phyloP scores from a whole-genome alignment of 2,329 filamentous ascomycete species.

The Didymella lethalis region DNA sequence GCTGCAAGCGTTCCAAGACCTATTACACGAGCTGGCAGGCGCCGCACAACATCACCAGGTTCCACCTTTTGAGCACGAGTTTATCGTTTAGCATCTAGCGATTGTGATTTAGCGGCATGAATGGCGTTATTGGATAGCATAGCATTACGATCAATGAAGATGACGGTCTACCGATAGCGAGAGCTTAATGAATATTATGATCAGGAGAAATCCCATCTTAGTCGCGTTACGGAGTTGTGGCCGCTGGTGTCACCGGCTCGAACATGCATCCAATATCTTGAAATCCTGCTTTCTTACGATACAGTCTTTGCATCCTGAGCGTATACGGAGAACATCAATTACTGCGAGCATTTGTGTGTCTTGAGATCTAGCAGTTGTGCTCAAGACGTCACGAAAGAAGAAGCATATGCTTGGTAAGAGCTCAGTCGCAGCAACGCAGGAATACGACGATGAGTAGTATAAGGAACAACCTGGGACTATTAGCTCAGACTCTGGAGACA shows the following conservation, averaged over 20 bases:
- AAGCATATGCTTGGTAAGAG: conserved; percentile 3
- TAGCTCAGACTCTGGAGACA: neutral
- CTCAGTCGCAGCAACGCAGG: conserved; percentile 7
- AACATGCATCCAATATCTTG: neutral
- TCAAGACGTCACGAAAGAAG: conserved; percentile 6
- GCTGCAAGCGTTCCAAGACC: conserved; percentile 24
- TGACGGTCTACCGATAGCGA: neutral
- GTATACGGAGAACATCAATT: neutral
- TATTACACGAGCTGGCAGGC: neutral
- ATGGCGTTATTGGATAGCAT: conserved; percentile 21
- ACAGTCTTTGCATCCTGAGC: neutral
- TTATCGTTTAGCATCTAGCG: conserved; percentile 26
- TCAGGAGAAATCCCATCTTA: conserved; percentile 2
- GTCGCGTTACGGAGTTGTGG: conserved; percentile 1
- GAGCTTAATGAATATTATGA: neutral
- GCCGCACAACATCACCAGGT: neutral
- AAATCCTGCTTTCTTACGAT: neutral
- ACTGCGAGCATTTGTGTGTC: neutral
- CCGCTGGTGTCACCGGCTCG: conserved; percentile 3
- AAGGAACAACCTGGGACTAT: neutral
- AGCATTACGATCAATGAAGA: neutral
- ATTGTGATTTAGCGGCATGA: conserved; percentile 31
- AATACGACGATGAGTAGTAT: neutral
- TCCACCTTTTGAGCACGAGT: neutral
- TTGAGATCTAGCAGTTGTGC: neutral